Conservation (phyloP, 2,329 filamentous ascomycete genomes). For the Drechslerella coelobrocha region DNA sequence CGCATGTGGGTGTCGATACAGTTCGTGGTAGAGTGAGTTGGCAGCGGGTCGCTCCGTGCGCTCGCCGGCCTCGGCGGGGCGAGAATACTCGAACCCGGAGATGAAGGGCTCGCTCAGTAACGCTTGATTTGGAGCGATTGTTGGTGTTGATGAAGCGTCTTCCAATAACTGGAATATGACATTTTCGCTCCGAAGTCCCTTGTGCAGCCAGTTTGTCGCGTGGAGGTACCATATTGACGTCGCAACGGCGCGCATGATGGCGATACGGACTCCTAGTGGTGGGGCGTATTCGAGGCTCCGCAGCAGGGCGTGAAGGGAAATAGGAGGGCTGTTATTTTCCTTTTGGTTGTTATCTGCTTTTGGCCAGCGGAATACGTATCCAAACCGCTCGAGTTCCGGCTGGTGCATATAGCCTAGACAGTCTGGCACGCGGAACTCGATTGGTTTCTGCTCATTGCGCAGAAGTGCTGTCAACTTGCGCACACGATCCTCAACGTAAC, state of each 20-base stretch:
- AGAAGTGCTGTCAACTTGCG: constrained; percentile 16
- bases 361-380: constrained; percentile 24
- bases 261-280: constrained; percentile 62
- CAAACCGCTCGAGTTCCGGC: constrained; percentile 17
- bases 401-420: constrained; percentile 21
- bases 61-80: constrained; percentile 63
- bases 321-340: neutral
- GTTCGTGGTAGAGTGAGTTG: constrained; percentile 60
- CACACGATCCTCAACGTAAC: constrained; percentile 16
- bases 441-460: constrained; percentile 15
- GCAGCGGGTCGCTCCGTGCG: constrained; percentile 63
- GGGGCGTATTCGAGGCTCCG: constrained; percentile 10
- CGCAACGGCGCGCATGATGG: constrained; percentile 63
- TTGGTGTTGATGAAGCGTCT: constrained; percentile 13
- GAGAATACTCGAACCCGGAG: constrained; percentile 65
- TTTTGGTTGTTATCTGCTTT: neutral
- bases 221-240: constrained; percentile 66
- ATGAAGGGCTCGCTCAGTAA: constrained; percentile 60
- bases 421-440: constrained; percentile 18
- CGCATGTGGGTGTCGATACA: constrained; percentile 63
- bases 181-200: constrained; percentile 65
- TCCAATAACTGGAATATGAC: constrained; percentile 60
- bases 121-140: neutral
- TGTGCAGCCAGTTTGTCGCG: constrained; percentile 67
- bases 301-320: constrained; percentile 17